Evolutionary conservation across 805 yeast species (phyloP).

Genomic region (Candida yuanshanica): DNA sequence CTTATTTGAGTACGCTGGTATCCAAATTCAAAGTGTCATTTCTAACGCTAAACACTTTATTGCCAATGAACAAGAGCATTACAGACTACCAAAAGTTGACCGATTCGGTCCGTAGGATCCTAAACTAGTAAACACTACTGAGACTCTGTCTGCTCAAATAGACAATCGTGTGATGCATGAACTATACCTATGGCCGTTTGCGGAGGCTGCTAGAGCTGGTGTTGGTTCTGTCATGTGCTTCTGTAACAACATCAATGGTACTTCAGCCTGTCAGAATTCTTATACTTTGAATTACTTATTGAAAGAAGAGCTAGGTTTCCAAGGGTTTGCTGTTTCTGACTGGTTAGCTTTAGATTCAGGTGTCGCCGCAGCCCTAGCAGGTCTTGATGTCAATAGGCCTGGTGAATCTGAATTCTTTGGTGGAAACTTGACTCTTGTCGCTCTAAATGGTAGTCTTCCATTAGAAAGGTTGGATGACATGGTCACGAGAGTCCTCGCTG

Average conservation of each 20-base stretch:
- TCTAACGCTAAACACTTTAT: constrained; percentile 54
- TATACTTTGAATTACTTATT: constrained; percentile 38
- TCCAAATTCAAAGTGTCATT: constrained; percentile 49
- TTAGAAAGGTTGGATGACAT: constrained; percentile 40
- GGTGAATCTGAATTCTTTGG: constrained; percentile 49
- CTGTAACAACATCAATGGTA: constrained; percentile 54
- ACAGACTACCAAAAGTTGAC: constrained; percentile 30
- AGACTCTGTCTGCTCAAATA: constrained; percentile 42
- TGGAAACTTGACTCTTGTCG: constrained; percentile 36
- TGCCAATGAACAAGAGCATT: constrained; percentile 53
- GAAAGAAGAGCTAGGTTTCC: constrained; percentile 47
- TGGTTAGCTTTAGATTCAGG: constrained; percentile 50
- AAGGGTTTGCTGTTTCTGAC: constrained; percentile 51
- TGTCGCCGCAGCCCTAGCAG: constrained; percentile 41
- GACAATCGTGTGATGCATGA: constrained; percentile 54
- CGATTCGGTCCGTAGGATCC: neutral
- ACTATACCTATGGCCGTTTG: constrained; percentile 53
- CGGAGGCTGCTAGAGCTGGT: constrained; percentile 43
- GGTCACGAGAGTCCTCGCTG: constrained; percentile 38
- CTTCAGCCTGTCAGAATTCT: constrained; percentile 41
- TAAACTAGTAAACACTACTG: constrained; percentile 24
- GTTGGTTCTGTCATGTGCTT: constrained; percentile 52
- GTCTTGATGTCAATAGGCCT: constrained; percentile 59
- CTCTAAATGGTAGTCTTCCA: constrained; percentile 34
- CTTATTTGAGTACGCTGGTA: constrained; percentile 42